phyloP scores from a whole-genome alignment of 495 filamentous ascomycete genomes.

The Pyronema domesticum region DNA sequence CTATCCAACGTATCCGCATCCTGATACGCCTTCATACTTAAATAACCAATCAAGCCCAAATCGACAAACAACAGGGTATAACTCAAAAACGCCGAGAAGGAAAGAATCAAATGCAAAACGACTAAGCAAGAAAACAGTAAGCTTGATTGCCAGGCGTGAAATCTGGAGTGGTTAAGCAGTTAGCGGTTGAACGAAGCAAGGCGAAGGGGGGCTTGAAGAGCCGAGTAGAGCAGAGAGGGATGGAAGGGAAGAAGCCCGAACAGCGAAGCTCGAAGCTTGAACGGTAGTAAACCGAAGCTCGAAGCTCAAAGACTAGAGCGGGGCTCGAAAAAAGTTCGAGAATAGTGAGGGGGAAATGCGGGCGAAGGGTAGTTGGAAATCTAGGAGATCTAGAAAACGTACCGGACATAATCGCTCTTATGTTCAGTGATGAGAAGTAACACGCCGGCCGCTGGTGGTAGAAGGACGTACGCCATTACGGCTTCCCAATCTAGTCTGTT shows the following conservation, averaged over 20 bases:
- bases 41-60: slow-evolving; percentile 53
- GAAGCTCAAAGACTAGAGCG: neutral
- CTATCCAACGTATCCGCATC: slow-evolving; percentile 87
- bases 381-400: slow-evolving; percentile 23
- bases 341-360: too few species aligned
- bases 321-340: neutral
- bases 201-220: too few species aligned
- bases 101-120: slow-evolving; percentile 66
- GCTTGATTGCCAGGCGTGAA: slow-evolving; percentile 89
- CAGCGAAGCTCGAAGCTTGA: too few species aligned
- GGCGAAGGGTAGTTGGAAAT: neutral
- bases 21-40: slow-evolving; percentile 61
- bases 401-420: slow-evolving; percentile 95
- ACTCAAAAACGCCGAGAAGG: slow-evolving; percentile 64
- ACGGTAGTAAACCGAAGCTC: too few species aligned
- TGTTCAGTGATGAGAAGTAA: slow-evolving; percentile 71
- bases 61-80: slow-evolving; percentile 69
- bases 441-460: slow-evolving; percentile 76
- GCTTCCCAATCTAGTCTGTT: slow-evolving; percentile 56
- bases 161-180: slow-evolving; percentile 34
- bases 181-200: neutral
- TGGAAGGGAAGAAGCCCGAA: too few species aligned
- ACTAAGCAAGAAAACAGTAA: slow-evolving; percentile 75
- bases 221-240: too few species aligned
- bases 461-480: slow-evolving; percentile 67